phyloP scores from a whole-genome alignment of 2,329 filamentous ascomycete species.

The Phialocephala subalpina region DNA sequence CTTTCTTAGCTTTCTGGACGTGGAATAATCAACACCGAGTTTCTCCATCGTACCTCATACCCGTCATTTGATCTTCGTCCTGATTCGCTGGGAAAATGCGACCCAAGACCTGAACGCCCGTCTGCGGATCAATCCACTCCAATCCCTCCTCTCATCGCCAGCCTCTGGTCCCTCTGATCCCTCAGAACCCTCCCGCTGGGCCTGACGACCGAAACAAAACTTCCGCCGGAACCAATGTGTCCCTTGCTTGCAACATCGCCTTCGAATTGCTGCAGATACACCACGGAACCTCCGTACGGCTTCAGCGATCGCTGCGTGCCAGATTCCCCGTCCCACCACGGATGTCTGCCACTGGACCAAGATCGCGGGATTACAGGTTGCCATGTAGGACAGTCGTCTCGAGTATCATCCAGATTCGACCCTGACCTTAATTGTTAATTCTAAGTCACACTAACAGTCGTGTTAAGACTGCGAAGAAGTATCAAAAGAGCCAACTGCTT shows the following conservation, averaged over 20 bases:
- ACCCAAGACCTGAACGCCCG: constrained; percentile 10
- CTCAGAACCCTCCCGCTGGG: constrained; percentile 2
- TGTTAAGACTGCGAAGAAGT: constrained; percentile 22
- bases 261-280: constrained; percentile 22
- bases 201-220: constrained; percentile 19
- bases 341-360: constrained; percentile 33
- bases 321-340: constrained; percentile 25
- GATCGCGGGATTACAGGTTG: constrained; percentile 33
- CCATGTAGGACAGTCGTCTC: constrained; percentile 36
- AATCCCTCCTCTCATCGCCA: constrained; percentile 20
- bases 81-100: constrained; percentile 31
- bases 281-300: not conserved
- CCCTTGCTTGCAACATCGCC: constrained; percentile 20
- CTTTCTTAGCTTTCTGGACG: constrained; percentile 14
- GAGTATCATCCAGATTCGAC: constrained; percentile 31
- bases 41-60: constrained; percentile 13
- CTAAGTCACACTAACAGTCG: constrained; percentile 22
- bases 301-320: constrained; percentile 5
- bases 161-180: constrained; percentile 6
- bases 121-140: constrained; percentile 21
- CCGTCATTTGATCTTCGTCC: constrained; percentile 1
- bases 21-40: constrained; percentile 37
- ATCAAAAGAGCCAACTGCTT: constrained; percentile 16
- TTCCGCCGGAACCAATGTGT: constrained; percentile 31
- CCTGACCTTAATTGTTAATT: constrained; percentile 30